Evolutionary conservation across 2,329 filamentous ascomycete genomes (phyloP), one percentile per base, ranked within the genome.

Genomic region (Biscogniauxia mediterranea): DNA sequence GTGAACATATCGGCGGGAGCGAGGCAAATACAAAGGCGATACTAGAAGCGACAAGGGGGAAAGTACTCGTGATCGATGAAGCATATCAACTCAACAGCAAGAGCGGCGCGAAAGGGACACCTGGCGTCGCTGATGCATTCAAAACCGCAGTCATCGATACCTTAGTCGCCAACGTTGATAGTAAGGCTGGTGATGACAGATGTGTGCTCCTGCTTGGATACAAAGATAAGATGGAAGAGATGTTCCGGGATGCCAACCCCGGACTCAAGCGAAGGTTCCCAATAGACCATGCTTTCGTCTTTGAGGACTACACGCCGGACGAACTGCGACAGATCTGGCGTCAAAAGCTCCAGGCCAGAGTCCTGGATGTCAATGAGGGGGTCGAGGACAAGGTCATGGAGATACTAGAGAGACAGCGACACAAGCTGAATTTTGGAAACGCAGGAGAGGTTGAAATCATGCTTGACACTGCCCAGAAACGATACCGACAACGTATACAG

Each of bases 201-300:
- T 89, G 85, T 62, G 83, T 89, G 0, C 75, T 89, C 0, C 76
- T 89, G 0, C 74, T 88, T 0, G 87, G 87, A 0, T 89, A 89
- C 71, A 78, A 84, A 52, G 80, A 84, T 1, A 75, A 84, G 64
- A 85, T 89, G 80, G 74, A 80, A 52, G 74, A 81, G 1, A 88
- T 89, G 84, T 84, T 88, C 60, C 81, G 83, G 13, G 83, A 85
- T 54, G 79, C 80, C 56, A 89, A 89, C 61, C 85, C 85, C 0
- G 87, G 86, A 1, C 76, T 89, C 0, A 76, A 75, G 1, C 76
- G 86, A 50, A 77, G 86, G 5, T 89, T 89, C 62, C 82, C 82
- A 0, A 68, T 87, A 0, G 78, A 80, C 1, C 75, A 78, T 2
- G 84, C 84, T 0, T 88, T 89, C 59, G 69, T 73, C 0, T 89